These are phyloP conservation scores for Ophiosphaerella korrae DNA, from an alignment of 2,329 filamentous ascomycete species.

Conservation along the genomic window DNA sequence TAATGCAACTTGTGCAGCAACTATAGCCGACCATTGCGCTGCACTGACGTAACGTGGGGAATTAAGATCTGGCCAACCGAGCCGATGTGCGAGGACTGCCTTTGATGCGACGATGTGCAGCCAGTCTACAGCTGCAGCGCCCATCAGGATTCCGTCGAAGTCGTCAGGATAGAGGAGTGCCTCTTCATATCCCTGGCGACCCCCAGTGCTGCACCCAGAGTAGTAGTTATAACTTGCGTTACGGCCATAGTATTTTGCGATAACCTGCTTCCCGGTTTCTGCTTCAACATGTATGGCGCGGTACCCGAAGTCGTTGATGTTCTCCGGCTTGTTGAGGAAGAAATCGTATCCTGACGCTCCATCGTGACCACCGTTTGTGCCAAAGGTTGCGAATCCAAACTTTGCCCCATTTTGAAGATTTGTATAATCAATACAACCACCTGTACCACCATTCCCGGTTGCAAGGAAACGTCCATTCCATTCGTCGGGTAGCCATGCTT, in stretches of 20 bases:
- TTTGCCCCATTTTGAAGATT: conserved; percentile 42
- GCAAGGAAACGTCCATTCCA: conserved; percentile 46
- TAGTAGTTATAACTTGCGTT: conserved; percentile 45
- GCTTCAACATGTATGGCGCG: conserved; percentile 35
- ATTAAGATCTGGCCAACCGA: conserved; percentile 44
- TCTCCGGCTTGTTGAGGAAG: conserved; percentile 51
- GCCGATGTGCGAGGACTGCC: conserved; percentile 46
- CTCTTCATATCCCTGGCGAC: conserved; percentile 31
- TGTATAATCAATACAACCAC: conserved; percentile 42
- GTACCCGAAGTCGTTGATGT: conserved; percentile 55
- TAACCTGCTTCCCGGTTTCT: conserved; percentile 45
- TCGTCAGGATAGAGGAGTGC: conserved; percentile 30
- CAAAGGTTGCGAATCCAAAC: conserved; percentile 46
- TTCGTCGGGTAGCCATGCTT: conserved; percentile 46
- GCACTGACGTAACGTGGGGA: conserved; percentile 9
- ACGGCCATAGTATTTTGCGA: conserved; percentile 44
- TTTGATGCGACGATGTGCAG: conserved; percentile 17
- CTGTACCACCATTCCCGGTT: conserved; percentile 45
- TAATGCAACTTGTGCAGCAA: conserved; percentile 49
- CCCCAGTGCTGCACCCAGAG: conserved; percentile 35
- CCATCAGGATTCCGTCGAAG: conserved; percentile 38
- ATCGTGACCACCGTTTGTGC: conserved; percentile 49
- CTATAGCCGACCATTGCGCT: conserved; percentile 37
- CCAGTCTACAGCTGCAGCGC: conserved; percentile 41
- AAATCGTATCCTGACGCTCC: conserved; percentile 51